Conservation (phyloP, 2,329 filamentous ascomycete genomes). For the Gnomoniopsis smithogilvyi region DNA sequence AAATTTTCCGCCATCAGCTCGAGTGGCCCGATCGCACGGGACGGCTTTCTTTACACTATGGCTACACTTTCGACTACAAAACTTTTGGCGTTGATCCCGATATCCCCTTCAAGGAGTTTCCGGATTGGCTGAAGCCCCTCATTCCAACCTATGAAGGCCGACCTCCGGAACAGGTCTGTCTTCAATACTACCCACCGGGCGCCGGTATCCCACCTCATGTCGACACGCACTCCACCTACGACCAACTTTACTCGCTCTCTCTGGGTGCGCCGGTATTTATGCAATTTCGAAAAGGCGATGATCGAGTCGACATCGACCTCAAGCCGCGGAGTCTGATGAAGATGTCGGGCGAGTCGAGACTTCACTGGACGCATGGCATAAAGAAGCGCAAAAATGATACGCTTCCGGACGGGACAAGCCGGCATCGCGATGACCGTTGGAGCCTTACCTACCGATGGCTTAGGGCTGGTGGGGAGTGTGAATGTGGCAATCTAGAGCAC, state of each 20-base stretch:
- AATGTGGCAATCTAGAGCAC: slow-evolving; percentile 45
- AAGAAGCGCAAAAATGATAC: slow-evolving; percentile 39
- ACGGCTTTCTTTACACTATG: slow-evolving; percentile 51
- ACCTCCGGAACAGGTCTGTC: slow-evolving; percentile 54
- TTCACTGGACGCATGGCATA: slow-evolving; percentile 41
- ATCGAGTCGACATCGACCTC: slow-evolving; percentile 42
- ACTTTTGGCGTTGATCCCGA: slow-evolving; percentile 52
- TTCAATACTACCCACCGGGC: slow-evolving; percentile 59
- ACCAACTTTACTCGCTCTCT: slow-evolving; percentile 43
- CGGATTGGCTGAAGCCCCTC: slow-evolving; percentile 46
- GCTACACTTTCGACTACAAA: slow-evolving; percentile 57
- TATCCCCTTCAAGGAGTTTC: slow-evolving; percentile 48
- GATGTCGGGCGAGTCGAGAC: slow-evolving; percentile 45
- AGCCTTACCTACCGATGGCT: slow-evolving; percentile 56
- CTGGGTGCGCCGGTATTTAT: slow-evolving; percentile 41
- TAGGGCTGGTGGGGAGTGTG: slow-evolving; percentile 41
- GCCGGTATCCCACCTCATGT: slow-evolving; percentile 59
- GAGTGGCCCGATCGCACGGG: slow-evolving; percentile 44
- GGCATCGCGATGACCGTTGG: slow-evolving; percentile 44
- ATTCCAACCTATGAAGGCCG: slow-evolving; percentile 41
- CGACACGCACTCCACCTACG: slow-evolving; percentile 51
- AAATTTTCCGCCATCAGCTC: slow-evolving; percentile 41
- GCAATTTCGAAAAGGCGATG: slow-evolving; percentile 35
- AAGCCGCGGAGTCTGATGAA: slow-evolving; percentile 47
- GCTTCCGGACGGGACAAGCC: slow-evolving; percentile 35